Evolutionary conservation across 306 rosid genomes (phyloP), one percentile per base, ranked within the genome.

Genomic region (Prinsepia uniflora): DNA sequence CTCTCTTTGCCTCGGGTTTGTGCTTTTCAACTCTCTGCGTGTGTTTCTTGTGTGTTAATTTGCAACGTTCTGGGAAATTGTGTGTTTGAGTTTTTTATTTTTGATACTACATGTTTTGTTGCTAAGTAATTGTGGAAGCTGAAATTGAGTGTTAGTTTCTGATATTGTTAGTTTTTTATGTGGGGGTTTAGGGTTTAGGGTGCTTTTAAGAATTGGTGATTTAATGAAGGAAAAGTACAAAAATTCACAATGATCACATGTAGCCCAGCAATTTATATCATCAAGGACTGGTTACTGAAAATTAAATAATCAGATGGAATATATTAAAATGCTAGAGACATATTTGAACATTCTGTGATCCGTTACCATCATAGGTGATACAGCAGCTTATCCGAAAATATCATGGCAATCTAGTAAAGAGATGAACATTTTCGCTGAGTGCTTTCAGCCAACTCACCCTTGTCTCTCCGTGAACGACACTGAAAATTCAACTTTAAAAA

Each of bases 1-100:
- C 70, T 34, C 55, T 72, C 83, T 60, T 67, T 81, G n/a, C 55
- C 77, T 68, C 79, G 77, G 83, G 93, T 88, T 65, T 48, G 30
- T 54, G 17, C 43, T 67, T 5, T 71, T 48, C 59, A 55, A 24
- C 47, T 17, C 19, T 9, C 48, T 24, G 39, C 36, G 4, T 11
- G 2, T 63, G 11, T 14, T 10, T 7, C 34, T 42, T 64, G 44
- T 52, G 18, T 52, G 8, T 55, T 57, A 53, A 43, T 22, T 53
- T 63, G 46, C 13, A 12, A 68, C 56, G 20, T 43, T 55, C 5
- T 55, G 20, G 20, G 62, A 58, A 30, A 70, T 15, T 36, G 22
- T 6, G 3, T 53, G 18, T 8, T 13, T 63, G 4, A 40, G 7
- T 42, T 58, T 58, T 58, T 2, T 19, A 56, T 4, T 59, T 59